Percentiles rank a stretch among this genome's conserved stretches.
phyloP scores from a whole-genome alignment of 2,329 filamentous ascomycete genomes.

The Apiospora sp. region DNA sequence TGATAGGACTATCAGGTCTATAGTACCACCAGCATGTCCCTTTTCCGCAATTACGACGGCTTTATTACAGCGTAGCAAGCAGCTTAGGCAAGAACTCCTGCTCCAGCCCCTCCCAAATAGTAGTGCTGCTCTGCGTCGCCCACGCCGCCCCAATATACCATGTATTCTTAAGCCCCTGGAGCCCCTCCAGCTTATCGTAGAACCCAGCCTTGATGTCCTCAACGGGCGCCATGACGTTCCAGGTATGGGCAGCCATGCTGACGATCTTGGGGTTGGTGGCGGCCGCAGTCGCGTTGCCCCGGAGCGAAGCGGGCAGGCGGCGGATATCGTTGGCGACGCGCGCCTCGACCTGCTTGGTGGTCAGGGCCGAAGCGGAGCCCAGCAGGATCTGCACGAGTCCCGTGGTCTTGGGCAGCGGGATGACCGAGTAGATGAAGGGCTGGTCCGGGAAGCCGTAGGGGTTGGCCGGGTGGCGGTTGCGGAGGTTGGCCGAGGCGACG shows the following conservation, averaged over 20 bases:
- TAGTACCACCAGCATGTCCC: fast-evolving
- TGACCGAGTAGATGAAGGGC: neutral
- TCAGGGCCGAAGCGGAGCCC: neutral
- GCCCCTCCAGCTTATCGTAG: neutral
- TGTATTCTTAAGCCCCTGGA: neutral
- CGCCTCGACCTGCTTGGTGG: neutral
- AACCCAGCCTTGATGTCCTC: neutral
- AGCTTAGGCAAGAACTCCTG: constrained; percentile 2
- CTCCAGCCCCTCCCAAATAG: constrained; percentile 9
- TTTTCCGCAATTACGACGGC: neutral
- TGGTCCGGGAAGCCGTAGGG: constrained; percentile 14
- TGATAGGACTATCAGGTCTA: neutral
- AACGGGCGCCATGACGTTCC: neutral
- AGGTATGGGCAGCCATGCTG: neutral
- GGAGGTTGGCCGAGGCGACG: neutral
- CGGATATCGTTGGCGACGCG: neutral
- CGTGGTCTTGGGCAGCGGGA: neutral
- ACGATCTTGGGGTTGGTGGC: neutral
- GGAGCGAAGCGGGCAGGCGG: neutral
- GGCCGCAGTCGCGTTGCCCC: neutral
- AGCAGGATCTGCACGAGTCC: neutral
- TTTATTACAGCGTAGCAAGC: neutral
- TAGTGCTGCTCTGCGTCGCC: neutral
- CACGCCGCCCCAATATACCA: constrained; percentile 17
- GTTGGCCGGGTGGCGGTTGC: constrained; percentile 17